These are phyloP conservation scores for Plantago elongata DNA, from an alignment of 257 asterid species.

Conservation along the genomic window DNA sequence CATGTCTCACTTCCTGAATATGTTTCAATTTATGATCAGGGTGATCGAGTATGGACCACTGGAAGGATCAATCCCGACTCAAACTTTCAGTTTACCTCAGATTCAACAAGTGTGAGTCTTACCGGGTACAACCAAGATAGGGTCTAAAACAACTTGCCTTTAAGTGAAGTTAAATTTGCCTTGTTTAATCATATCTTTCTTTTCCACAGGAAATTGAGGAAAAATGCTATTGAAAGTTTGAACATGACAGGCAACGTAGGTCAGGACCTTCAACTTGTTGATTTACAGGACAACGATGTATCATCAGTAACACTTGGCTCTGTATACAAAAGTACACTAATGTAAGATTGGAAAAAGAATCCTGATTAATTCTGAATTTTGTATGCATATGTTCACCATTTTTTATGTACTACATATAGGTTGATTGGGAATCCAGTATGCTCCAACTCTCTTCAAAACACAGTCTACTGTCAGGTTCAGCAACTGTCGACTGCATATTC, in stretches of 20 bases:
- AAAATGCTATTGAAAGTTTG: slow-evolving; percentile 67
- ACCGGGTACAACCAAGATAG: not conserved
- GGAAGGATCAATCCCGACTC: slow-evolving; percentile 66
- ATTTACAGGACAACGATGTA: slow-evolving; percentile 70
- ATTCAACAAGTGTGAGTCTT: slow-evolving; percentile 87
- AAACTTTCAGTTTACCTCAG: slow-evolving; percentile 64
- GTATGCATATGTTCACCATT: not conserved
- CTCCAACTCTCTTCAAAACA: slow-evolving; percentile 52
- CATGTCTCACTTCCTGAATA: slow-evolving; percentile 12
- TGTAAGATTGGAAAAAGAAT: slow-evolving; percentile 39
- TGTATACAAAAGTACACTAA: slow-evolving; percentile 59
- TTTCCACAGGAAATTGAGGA: slow-evolving; percentile 66
- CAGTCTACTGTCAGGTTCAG: slow-evolving; percentile 78
- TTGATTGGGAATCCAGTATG: slow-evolving; percentile 92
- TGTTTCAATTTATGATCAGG: slow-evolving; percentile 43
- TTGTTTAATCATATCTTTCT: slow-evolving; percentile 2
- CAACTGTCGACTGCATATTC: slow-evolving; percentile 68
- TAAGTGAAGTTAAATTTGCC: not conserved
- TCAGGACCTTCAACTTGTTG: slow-evolving; percentile 68
- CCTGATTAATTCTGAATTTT: not conserved
- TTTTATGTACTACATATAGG: slow-evolving; percentile 32
- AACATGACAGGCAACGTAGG: slow-evolving; percentile 60
- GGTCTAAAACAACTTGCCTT: not conserved
- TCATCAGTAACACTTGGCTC: slow-evolving; percentile 78
- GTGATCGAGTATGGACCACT: slow-evolving; percentile 78